A percentile compares a stretch with the other conserved stretches of the same genome.
Conservation (phyloP, 331 rosid genomes). For the Pyracantha coccinea region DNA sequence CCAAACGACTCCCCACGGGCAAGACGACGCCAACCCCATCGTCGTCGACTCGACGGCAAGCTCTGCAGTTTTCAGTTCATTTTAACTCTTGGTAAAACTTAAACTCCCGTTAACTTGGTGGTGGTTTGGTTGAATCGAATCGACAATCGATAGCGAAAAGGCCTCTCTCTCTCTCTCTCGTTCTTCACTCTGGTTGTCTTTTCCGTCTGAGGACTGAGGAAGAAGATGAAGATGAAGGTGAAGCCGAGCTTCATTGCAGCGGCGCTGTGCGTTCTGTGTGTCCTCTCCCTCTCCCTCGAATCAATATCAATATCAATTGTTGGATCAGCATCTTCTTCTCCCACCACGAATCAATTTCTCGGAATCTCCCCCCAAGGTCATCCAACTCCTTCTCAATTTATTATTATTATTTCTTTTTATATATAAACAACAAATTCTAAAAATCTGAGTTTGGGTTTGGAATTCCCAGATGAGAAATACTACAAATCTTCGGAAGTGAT, state of each 20-base stretch:
- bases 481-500: constrained; percentile 61
- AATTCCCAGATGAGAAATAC: constrained; percentile 52
- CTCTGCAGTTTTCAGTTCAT: background rate
- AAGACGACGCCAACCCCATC: constrained; percentile 23
- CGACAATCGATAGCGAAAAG: too few relatives aligned
- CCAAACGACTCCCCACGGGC: constrained; percentile 49
- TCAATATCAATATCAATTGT: constrained; percentile 10
- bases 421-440: background rate
- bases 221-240: constrained; percentile 23
- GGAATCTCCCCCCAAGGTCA: constrained; percentile 85
- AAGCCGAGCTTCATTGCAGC: constrained; percentile 23
- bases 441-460: background rate
- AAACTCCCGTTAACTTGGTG: too few relatives aligned
- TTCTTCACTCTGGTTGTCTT: too few relatives aligned
- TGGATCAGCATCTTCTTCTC: constrained; percentile 43
- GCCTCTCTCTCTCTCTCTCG: too few relatives aligned
- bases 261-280: constrained; percentile 7
- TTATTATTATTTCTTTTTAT: background rate
- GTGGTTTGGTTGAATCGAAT: too few relatives aligned
- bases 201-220: background rate
- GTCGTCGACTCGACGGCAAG: constrained; percentile 63
- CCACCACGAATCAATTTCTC: constrained; percentile 34
- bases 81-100: too few relatives aligned
- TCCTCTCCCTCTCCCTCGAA: background rate
- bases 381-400: background rate